These are phyloP conservation scores for Fusarium mundagurra DNA, from an alignment of 2,329 filamentous ascomycete species.

Conservation along the genomic window DNA sequence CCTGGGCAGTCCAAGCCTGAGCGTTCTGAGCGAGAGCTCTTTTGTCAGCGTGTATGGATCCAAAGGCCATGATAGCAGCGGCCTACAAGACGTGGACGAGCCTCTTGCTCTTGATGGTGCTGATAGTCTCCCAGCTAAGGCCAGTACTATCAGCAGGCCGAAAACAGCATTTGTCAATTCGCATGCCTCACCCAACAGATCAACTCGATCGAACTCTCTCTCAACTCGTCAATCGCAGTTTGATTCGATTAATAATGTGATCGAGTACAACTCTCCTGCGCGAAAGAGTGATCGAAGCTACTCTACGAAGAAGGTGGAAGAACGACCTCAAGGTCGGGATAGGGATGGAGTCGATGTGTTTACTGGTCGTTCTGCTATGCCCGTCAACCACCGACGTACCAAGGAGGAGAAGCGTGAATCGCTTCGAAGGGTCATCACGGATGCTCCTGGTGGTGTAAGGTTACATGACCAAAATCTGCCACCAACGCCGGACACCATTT, in stretches of 20 bases:
- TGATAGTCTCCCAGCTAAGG: conserved; percentile 24
- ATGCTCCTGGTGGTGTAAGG: conserved; percentile 53
- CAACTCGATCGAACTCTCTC: conserved; percentile 45
- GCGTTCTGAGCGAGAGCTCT: conserved; percentile 73
- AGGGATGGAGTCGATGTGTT: conserved; percentile 32
- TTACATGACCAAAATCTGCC: conserved; percentile 59
- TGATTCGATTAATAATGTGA: conserved; percentile 57
- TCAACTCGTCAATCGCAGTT: conserved; percentile 49
- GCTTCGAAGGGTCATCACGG: conserved; percentile 60
- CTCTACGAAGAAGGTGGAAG: conserved; percentile 43
- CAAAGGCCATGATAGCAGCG: conserved; percentile 45
- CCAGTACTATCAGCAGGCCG: conserved; percentile 31
- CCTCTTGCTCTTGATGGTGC: conserved; percentile 44
- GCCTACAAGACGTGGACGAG: conserved; percentile 44
- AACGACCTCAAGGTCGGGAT: conserved; percentile 45
- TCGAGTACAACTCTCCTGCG: conserved; percentile 59
- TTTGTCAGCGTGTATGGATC: conserved; percentile 72
- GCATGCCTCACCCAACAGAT: conserved; percentile 13
- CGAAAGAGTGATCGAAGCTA: conserved; percentile 58
- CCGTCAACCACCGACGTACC: conserved; percentile 40
- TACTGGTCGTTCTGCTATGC: conserved; percentile 17
- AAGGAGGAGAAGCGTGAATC: conserved; percentile 61
- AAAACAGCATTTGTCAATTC: conserved; percentile 35
- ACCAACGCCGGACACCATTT: conserved; percentile 69
- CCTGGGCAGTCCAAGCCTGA: conserved; percentile 68